Conservation (phyloP, 2,329 filamentous ascomycete species). For the Raffaelea deltoideospora region DNA sequence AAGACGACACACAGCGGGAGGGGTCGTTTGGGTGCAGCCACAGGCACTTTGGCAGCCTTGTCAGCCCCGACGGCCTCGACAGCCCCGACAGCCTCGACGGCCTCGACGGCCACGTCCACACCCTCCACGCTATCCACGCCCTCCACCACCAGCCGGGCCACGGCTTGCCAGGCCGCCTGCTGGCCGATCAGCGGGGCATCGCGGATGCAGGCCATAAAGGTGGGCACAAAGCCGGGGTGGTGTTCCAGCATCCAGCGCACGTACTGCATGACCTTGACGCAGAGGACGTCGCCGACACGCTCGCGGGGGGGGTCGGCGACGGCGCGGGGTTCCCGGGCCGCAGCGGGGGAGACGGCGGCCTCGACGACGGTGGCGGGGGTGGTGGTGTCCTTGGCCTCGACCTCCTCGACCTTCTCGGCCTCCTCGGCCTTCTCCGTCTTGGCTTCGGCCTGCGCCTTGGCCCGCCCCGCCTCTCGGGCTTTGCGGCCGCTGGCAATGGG, state of each 20-base stretch:
- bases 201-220: constrained; percentile 43
- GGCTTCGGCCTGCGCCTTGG: no score
- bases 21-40: constrained; percentile 7
- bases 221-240: constrained; percentile 42
- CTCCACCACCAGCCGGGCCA: no score
- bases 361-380: no score
- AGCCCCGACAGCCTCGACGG: constrained; percentile 8
- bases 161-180: constrained; percentile 31
- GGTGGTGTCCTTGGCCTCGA: background rate
- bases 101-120: no score
- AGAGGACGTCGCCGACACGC: constrained; percentile 17
- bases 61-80: background rate
- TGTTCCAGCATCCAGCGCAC: constrained; percentile 43
- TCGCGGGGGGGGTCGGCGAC: constrained; percentile 14
- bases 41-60: background rate
- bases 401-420: no score
- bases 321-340: constrained; percentile 3
- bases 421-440: constrained; percentile 1
- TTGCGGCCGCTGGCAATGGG: constrained; percentile 29
- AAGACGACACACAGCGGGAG: constrained; percentile 35
- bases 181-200: constrained; percentile 38
- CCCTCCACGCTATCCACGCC: no score
- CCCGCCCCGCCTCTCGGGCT: no score
- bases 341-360: constrained; percentile 16
- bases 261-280: constrained; percentile 30